Evolutionary conservation across 2,329 filamentous ascomycete species (phyloP).

Genomic region (Bipolaris bicolor): DNA sequence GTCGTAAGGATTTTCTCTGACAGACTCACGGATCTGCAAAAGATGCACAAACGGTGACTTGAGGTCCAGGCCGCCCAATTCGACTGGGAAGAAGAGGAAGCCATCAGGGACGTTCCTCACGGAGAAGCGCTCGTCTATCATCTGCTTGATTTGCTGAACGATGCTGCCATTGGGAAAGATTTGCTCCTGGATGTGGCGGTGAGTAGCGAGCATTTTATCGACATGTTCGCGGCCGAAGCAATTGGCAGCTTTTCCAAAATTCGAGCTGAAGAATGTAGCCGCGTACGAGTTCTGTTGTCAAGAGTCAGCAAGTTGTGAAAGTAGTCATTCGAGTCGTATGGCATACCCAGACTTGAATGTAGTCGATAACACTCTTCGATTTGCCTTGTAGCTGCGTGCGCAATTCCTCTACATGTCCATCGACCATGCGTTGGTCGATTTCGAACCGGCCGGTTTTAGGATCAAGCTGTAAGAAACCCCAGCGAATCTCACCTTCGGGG

Average conservation of each 20-base stretch:
- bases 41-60: constrained; percentile 58
- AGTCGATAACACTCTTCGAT: constrained; percentile 42
- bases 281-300: constrained; percentile 60
- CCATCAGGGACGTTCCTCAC: constrained; percentile 57
- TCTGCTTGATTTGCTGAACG: constrained; percentile 51
- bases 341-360: constrained; percentile 33
- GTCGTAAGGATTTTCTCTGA: constrained; percentile 46
- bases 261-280: constrained; percentile 59
- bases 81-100: constrained; percentile 60
- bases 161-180: constrained; percentile 52
- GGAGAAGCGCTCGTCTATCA: constrained; percentile 60
- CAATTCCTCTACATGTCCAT: constrained; percentile 39
- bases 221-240: constrained; percentile 61
- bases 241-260: constrained; percentile 60
- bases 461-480: constrained; percentile 42
- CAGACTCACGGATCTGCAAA: constrained; percentile 51
- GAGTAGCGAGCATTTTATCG: constrained; percentile 59
- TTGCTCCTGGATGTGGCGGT: constrained; percentile 57
- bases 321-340: not conserved
- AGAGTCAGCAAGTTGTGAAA: not conserved
- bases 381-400: constrained; percentile 38
- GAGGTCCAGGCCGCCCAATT: constrained; percentile 59
- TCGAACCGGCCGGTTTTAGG: constrained; percentile 37
- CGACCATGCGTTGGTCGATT: constrained; percentile 43
- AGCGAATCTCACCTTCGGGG: constrained; percentile 39